These are phyloP conservation scores for Jackrogersella multiformis DNA, from an alignment of 495 filamentous ascomycete genomes.

Conservation along the genomic window DNA sequence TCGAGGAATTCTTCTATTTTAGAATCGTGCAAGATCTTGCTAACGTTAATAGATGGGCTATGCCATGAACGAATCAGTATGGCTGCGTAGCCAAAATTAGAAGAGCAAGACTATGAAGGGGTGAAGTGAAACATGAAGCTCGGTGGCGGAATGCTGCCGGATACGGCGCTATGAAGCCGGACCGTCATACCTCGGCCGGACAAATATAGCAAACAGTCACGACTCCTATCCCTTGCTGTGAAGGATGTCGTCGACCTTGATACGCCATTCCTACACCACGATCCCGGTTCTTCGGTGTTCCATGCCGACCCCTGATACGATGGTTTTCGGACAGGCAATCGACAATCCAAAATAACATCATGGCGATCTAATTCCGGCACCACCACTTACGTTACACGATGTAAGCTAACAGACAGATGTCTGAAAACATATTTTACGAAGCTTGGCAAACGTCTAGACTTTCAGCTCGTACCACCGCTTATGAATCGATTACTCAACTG, in stretches of 20 bases:
- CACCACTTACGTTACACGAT: neutral
- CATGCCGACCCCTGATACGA: neutral
- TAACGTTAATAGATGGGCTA: neutral
- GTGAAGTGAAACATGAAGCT: neutral
- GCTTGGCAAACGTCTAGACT: constrained; percentile 13
- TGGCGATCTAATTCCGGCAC: neutral
- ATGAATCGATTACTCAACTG: constrained; percentile 1
- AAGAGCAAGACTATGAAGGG: neutral
- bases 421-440: neutral
- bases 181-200: neutral
- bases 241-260: neutral
- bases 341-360: neutral
- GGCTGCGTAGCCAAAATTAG: neutral
- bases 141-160: constrained; percentile 4
- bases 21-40: neutral
- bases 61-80: neutral
- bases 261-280: constrained; percentile 5
- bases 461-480: constrained; percentile 3
- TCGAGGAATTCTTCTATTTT: too few species aligned
- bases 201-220: constrained; percentile 2
- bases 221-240: constrained; percentile 19
- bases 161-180: constrained; percentile 14
- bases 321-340: neutral
- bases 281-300: constrained; percentile 2
- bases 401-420: neutral